Evolutionary conservation across 805 yeast genomes (phyloP).

Genomic region (Candida stauntonica): DNA sequence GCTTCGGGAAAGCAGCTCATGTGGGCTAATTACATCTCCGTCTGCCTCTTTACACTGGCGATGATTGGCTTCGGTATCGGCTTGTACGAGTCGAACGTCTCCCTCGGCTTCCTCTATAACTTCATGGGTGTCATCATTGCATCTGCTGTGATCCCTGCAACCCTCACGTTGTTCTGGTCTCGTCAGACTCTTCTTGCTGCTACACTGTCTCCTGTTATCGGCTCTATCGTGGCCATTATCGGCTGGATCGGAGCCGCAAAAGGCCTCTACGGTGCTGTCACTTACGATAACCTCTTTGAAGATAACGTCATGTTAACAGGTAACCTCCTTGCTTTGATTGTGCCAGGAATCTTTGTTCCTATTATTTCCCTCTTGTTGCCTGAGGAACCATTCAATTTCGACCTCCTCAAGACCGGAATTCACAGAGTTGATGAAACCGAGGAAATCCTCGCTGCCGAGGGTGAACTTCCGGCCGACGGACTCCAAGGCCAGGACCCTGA

Average conservation of each 20-base stretch:
- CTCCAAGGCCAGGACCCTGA: conserved; percentile 17
- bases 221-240: conserved; percentile 68
- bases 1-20: conserved; percentile 76
- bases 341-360: conserved; percentile 67
- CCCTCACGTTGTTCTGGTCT: conserved; percentile 57
- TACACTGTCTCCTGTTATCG: conserved; percentile 69
- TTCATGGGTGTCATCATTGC: conserved; percentile 88
- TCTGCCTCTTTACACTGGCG: conserved; percentile 39
- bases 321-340: conserved; percentile 73
- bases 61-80: conserved; percentile 87
- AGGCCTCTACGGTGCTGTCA: conserved; percentile 37
- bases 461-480: conserved; percentile 38
- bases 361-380: conserved; percentile 63
- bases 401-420: conserved; percentile 47
- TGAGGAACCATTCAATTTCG: conserved; percentile 74
- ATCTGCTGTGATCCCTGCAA: conserved; percentile 78
- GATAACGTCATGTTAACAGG: conserved; percentile 90
- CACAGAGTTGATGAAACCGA: conserved; percentile 68
- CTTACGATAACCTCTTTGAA: conserved; percentile 58
- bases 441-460: conserved; percentile 48
- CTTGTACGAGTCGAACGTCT: conserved; percentile 71
- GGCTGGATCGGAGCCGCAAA: conserved; percentile 58
- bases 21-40: conserved; percentile 25
- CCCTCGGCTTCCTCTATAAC: conserved; percentile 84
- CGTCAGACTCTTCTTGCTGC: conserved; percentile 70